A percentile compares a stretch with the other conserved stretches of the same genome.
Evolutionary conservation across 73 alveolate genomes (phyloP).

Genomic region (Paramecium sexaurelia): DNA sequence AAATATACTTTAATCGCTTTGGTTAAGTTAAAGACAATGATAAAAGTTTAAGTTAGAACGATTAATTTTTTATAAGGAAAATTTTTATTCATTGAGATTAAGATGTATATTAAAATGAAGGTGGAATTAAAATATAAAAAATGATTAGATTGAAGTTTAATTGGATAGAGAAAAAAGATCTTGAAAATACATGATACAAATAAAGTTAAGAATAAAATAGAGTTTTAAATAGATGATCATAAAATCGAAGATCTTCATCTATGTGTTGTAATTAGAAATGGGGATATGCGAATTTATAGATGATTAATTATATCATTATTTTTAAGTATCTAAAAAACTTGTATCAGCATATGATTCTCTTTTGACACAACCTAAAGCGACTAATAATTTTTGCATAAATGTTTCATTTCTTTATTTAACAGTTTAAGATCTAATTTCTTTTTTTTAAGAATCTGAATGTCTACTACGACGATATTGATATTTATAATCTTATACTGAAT

Average conservation of each 20-base stretch:
- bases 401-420: slow-evolving; percentile 3
- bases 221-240: neutral
- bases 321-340: neutral
- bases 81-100: neutral
- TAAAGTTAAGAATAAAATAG: neutral
- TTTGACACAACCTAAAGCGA: slow-evolving; percentile 67
- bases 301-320: neutral
- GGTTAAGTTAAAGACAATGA: no score
- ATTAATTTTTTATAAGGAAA: neutral
- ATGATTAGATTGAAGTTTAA: neutral
- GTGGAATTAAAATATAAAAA: neutral
- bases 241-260: neutral
- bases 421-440: slow-evolving; percentile 26
- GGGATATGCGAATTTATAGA: neutral
- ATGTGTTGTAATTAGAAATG: neutral
- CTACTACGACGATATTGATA: neutral
- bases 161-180: neutral
- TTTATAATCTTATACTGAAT: neutral
- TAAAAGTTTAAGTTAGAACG: no score
- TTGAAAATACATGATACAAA: neutral
- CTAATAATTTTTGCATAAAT: slow-evolving; percentile 53
- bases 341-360: slow-evolving; percentile 45
- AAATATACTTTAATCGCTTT: no score
- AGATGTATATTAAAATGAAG: neutral
- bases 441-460: slow-evolving; percentile 15